These are phyloP conservation scores for Neurospora sp. DNA, from an alignment of 495 filamentous ascomycete genomes.

Conservation along the genomic window DNA sequence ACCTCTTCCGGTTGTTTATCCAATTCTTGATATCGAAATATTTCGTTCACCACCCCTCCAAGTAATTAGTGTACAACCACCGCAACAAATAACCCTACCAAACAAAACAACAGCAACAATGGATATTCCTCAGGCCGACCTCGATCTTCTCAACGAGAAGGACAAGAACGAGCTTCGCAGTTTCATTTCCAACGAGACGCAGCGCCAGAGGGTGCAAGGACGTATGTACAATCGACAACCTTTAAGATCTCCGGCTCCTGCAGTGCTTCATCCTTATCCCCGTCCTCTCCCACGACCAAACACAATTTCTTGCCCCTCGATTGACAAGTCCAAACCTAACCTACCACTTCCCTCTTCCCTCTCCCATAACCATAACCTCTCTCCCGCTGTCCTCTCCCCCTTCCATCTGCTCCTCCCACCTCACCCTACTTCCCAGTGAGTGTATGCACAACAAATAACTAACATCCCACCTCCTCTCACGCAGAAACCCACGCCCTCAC, in stretches of 20 bases:
- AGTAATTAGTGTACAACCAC: background rate
- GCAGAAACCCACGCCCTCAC: slow-evolving; percentile 55
- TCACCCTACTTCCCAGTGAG: too few relatives aligned
- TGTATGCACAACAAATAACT: background rate
- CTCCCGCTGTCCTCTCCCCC: background rate
- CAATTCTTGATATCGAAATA: background rate
- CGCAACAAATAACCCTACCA: background rate
- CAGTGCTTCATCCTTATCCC: background rate
- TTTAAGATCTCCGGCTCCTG: too few relatives aligned
- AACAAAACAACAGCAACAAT: slow-evolving; percentile 20
- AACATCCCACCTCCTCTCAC: background rate
- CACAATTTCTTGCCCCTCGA: background rate
- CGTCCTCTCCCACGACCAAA: background rate
- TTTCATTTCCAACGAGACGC: slow-evolving; percentile 66
- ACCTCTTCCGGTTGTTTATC: background rate
- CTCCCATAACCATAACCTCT: background rate
- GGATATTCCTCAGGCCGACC: slow-evolving; percentile 41
- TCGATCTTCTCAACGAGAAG: slow-evolving; percentile 63
- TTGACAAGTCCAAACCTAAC: background rate
- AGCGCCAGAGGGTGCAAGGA: slow-evolving; percentile 70
- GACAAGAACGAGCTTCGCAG: slow-evolving; percentile 83
- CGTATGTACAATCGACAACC: slow-evolving; percentile 39
- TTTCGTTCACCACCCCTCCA: background rate
- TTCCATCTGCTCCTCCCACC: background rate
- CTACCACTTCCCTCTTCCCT: background rate